Base-by-base conservation (phyloP, 352 stramenopile genomes). In the Phytophthora sp. region DNA sequence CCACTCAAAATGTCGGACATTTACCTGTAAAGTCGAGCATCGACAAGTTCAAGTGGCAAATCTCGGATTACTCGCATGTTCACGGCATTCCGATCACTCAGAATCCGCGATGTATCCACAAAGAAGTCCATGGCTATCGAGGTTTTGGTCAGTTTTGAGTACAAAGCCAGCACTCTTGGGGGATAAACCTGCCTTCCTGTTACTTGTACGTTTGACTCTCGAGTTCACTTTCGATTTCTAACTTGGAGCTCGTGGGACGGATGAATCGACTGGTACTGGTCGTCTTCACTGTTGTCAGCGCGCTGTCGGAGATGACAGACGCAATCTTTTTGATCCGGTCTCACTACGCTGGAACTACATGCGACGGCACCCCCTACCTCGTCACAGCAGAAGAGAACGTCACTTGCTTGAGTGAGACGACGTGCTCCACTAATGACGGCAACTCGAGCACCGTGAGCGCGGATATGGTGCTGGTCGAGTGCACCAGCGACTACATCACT, bases 241-340 rank as follows among this genome's bases (percentile, higher is more conserved):
- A n/a, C n/a, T n/a, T n/a, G n/a, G n/a, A n/a, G 18, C 5, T 12
- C 24, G 18, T 11, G n/a, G 27, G 5, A n/a, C 21, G 7, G 44
- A 82, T 82, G 52, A 60, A 63, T 46, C 20, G 30, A 41, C 20
- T 45, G 9, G 15, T 65, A 16, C 27, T 11, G 3, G 35, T 41
- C 4, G 2, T 50, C n/a, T 2, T 46, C 1, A 13, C 56, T n/a
- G 21, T 51, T 41, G 33, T 31, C 18, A 16, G 16, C 11, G 23
- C 27, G 12, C 18, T 59, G 20, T 18, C 35, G 9, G 26, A 36
- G 13, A 42, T 30, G 2, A 31, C 52, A 9, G 45, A 21, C 21
- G 55, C 35, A 13, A 56, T 41, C 4, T 66, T 47, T 29, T 33
- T 23, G 49, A 44, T 67, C 21, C 53, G 8, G 50, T 56, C 59